A percentile compares a stretch with the other conserved stretches of the same genome.
These are phyloP conservation scores for Nakazawaea anatomiae DNA, from an alignment of 805 yeast species.

Conservation along the genomic window DNA sequence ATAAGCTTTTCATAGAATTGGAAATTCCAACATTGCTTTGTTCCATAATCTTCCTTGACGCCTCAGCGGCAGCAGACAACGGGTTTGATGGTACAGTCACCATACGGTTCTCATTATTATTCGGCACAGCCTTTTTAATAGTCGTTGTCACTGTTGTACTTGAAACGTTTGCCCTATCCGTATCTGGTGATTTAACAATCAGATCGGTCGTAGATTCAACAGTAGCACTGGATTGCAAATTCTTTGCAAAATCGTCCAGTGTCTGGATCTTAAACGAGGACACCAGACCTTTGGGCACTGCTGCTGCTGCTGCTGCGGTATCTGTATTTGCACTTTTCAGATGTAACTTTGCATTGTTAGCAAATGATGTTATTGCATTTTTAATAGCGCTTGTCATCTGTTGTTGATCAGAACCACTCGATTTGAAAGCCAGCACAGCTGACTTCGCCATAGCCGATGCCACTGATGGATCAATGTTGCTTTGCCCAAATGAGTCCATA, in stretches of 20 bases:
- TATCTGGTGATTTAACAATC: slow-evolving; percentile 18
- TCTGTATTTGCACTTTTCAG: slow-evolving; percentile 13
- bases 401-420: slow-evolving; percentile 14
- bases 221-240: not conserved
- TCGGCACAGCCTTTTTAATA: not conserved
- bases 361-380: slow-evolving; percentile 20
- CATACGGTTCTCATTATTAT: no score
- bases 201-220: slow-evolving; percentile 10
- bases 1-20: not conserved
- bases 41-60: slow-evolving; percentile 14
- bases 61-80: slow-evolving; percentile 14
- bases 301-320: slow-evolving; percentile 19
- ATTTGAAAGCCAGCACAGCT: slow-evolving; percentile 24
- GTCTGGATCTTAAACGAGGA: slow-evolving; percentile 23
- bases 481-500: not conserved
- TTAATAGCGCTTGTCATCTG: slow-evolving; percentile 19
- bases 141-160: not conserved
- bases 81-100: not conserved
- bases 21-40: slow-evolving; percentile 10
- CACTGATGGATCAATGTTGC: slow-evolving; percentile 1
- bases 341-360: slow-evolving; percentile 14
- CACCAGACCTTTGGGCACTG: slow-evolving; percentile 22
- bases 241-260: slow-evolving; percentile 2
- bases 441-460: slow-evolving; percentile 29
- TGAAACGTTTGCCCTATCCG: slow-evolving; percentile 9